Conservation (phyloP, 2,329 filamentous ascomycete species). For the Monosporascus sp. region DNA sequence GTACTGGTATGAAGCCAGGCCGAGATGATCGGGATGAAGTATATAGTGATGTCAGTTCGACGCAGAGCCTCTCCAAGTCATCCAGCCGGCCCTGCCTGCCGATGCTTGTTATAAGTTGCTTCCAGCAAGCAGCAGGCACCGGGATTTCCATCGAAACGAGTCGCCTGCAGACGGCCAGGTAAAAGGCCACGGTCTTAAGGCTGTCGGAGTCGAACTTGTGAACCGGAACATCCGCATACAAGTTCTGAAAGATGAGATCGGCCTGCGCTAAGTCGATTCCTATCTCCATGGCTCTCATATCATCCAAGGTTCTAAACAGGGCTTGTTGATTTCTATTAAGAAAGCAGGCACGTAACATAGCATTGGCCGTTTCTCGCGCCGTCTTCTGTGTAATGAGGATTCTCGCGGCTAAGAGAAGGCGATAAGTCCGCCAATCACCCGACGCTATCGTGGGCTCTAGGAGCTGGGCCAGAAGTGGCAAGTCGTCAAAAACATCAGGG, state of each 20-base stretch:
- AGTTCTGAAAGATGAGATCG: conserved; percentile 21
- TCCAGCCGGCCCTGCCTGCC: conserved; percentile 37
- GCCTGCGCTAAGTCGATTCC: conserved; percentile 25
- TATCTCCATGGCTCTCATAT: conserved; percentile 31
- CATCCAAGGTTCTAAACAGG: conserved; percentile 30
- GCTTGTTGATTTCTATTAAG: conserved; percentile 18
- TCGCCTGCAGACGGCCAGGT: conserved; percentile 28
- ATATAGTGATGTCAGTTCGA: conserved; percentile 36
- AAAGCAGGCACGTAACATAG: conserved; percentile 26
- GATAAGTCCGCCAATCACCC: conserved; percentile 36
- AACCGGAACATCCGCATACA: conserved; percentile 15
- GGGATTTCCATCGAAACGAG: conserved; percentile 35
- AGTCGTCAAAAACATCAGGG: conserved; percentile 49
- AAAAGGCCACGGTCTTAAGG: conserved; percentile 20
- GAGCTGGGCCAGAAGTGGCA: conserved; percentile 33
- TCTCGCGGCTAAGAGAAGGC: conserved; percentile 40
- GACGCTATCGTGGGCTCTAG: conserved; percentile 27
- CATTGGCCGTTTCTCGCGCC: conserved; percentile 26
- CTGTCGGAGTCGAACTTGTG: conserved; percentile 12
- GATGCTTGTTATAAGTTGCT: conserved; percentile 37
- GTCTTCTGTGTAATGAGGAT: conserved; percentile 26
- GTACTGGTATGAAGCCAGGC: conserved; percentile 35
- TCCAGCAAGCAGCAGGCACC: conserved; percentile 36
- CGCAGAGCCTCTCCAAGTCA: conserved; percentile 38
- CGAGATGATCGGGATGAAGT: conserved; percentile 22